Evolutionary conservation across 2,329 filamentous ascomycete genomes (phyloP), one percentile per base, ranked within the genome.

Genomic region (Diatrype stigma): DNA sequence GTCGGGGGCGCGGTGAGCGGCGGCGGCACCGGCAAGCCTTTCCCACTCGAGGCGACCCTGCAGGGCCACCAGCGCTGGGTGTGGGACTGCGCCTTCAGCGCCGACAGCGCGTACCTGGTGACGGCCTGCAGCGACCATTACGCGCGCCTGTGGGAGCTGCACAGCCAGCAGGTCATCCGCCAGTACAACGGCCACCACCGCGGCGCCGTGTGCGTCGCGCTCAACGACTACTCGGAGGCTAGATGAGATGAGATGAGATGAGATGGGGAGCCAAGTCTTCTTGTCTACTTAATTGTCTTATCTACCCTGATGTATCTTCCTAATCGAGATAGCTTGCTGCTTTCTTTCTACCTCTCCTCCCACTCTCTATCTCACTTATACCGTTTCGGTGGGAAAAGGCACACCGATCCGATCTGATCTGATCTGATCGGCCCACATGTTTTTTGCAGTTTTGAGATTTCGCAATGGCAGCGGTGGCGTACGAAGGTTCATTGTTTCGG

Each of bases 121-220:
- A 96, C 92, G 1, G 91, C 92, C 5, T 96, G 90, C 67, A 93
- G 87, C 40, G 92, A 96, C 67, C 92, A 96, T 68, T 96, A 96
- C 66, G 92, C 92, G 2, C 80, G 92, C 17, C 73, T 96, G 51
- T 96, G 92, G 92, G 92, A 96, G 74, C 75, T 96, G 56, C 76
- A 80, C 56, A 91, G 86, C 59, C 90, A 95, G 69, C 86, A 86
- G 63, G 92, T 96, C 58, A 96, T 96, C 61, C 80, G 92, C 45
- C 92, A 96, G 74, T 96, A 96, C 68, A 96, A 95, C 66, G 92
- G 92, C 6, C 92, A 96, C 66, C 92, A 96, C 67, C 80, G 92
- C 34, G 92, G 92, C 42, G 90, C 91, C 3, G 90, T 96, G 0
- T 96, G 92, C 65, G 92, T 96, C 35, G 92, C 92, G 14, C 75